A percentile compares a stretch with the other conserved stretches of the same genome.
phyloP scores from a whole-genome alignment of 306 rosid species.

The Urtica urens region DNA sequence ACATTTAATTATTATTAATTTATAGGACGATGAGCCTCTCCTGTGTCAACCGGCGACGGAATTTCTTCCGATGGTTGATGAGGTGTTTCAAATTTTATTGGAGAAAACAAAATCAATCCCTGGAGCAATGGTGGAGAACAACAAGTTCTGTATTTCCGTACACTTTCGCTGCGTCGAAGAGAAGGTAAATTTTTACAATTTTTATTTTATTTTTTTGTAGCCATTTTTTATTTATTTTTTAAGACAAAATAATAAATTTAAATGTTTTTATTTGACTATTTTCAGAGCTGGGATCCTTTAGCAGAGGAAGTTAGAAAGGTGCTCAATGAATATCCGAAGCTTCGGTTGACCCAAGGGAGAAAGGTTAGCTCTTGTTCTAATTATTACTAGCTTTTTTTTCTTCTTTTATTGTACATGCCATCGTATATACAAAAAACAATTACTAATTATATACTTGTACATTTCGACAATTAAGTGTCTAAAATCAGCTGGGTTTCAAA shows the following conservation, averaged over 20 bases:
- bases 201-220: neutral
- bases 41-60: slow-evolving; percentile 76
- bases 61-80: slow-evolving; percentile 69
- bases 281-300: slow-evolving; percentile 65
- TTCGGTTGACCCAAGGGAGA: slow-evolving; percentile 65
- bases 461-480: neutral
- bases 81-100: slow-evolving; percentile 55
- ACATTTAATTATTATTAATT: slow-evolving; percentile 8
- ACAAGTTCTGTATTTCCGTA: slow-evolving; percentile 80
- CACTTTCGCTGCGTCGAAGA: slow-evolving; percentile 96
- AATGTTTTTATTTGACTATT: neutral
- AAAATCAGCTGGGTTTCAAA: neutral
- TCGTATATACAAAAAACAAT: neutral
- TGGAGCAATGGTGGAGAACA: slow-evolving; percentile 81
- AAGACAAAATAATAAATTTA: neutral
- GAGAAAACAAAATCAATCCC: slow-evolving; percentile 64
- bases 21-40: slow-evolving; percentile 49
- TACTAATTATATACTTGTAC: neutral
- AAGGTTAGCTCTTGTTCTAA: slow-evolving; percentile 43
- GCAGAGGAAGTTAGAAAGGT: slow-evolving; percentile 64
- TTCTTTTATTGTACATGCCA: too few species aligned
- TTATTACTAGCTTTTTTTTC: too few species aligned
- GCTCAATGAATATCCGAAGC: slow-evolving; percentile 63
- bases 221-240: neutral
- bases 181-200: slow-evolving; percentile 35